A percentile compares a stretch with the other conserved stretches of the same genome.
phyloP scores from a whole-genome alignment of 2,329 filamentous ascomycete species.

The Fonsecaea nubica region DNA sequence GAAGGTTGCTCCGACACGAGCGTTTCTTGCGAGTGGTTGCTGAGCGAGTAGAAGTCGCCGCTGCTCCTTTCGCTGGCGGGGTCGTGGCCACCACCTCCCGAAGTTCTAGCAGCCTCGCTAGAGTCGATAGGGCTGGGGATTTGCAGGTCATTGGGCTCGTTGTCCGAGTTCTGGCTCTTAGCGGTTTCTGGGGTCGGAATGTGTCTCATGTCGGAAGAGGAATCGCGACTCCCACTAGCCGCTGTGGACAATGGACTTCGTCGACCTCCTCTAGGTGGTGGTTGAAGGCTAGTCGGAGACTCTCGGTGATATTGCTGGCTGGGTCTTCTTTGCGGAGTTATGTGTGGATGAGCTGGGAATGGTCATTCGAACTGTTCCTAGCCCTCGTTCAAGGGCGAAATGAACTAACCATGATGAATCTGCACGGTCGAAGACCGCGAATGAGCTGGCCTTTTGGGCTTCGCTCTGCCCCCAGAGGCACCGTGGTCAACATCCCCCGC shows the following conservation, averaged over 20 bases:
- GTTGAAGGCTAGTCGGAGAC: constrained; percentile 25
- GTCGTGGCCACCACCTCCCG: constrained; percentile 43
- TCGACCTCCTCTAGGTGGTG: constrained; percentile 24
- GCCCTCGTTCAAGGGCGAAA: neutral
- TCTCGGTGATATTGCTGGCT: constrained; percentile 20
- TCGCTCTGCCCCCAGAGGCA: constrained; percentile 23
- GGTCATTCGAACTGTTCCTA: neutral
- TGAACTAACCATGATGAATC: constrained; percentile 32
- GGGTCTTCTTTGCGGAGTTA: constrained; percentile 15
- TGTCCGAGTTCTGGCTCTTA: neutral
- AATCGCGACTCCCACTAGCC: constrained; percentile 50
- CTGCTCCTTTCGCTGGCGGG: constrained; percentile 85
- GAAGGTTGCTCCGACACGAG: constrained; percentile 82
- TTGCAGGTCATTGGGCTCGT: constrained; percentile 41
- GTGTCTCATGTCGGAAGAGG: constrained; percentile 63
- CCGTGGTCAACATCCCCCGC: constrained; percentile 19
- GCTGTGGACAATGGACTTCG: constrained; percentile 34
- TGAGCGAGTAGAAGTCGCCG: constrained; percentile 91
- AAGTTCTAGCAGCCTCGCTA: constrained; percentile 1
- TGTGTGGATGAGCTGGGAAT: neutral
- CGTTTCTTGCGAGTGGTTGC: constrained; percentile 94
- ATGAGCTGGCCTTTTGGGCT: constrained; percentile 32
- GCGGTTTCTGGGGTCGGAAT: constrained; percentile 43
- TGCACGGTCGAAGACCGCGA: constrained; percentile 37
- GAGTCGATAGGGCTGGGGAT: constrained; percentile 26